Evolutionary conservation across 2,329 filamentous ascomycete species (phyloP).

Genomic region (Aspergillus eucalypticola): DNA sequence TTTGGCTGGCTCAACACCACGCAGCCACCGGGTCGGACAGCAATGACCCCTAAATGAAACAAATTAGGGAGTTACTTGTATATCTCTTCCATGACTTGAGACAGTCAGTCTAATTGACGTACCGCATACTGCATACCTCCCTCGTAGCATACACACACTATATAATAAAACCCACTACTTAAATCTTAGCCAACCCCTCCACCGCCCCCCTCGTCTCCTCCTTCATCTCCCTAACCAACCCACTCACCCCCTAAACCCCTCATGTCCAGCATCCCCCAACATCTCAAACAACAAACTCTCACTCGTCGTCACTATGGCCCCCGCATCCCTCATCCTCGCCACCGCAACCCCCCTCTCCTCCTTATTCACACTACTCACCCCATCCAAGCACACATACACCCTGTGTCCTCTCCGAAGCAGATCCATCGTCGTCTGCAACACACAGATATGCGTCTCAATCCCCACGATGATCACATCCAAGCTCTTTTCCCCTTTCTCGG

Average conservation of each 20-base stretch:
- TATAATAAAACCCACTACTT: background rate
- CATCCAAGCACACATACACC: constrained; percentile 87
- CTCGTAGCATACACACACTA: background rate
- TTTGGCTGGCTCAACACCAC: constrained; percentile 82
- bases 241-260: constrained; percentile 71
- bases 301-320: constrained; percentile 77
- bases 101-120: background rate
- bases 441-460: constrained; percentile 92
- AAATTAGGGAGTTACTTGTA: constrained; percentile 18
- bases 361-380: constrained; percentile 81
- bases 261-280: constrained; percentile 75
- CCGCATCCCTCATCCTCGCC: constrained; percentile 71
- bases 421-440: constrained; percentile 89
- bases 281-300: constrained; percentile 90
- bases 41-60: constrained; percentile 27
- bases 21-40: constrained; percentile 23
- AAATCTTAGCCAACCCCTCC: constrained; percentile 65
- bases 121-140: background rate
- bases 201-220: constrained; percentile 70
- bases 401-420: constrained; percentile 71
- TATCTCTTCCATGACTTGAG: no score
- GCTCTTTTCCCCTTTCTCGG: constrained; percentile 35
- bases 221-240: constrained; percentile 75
- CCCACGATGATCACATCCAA: constrained; percentile 76
- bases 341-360: constrained; percentile 81